These are phyloP conservation scores for Microcyclospora pomicola DNA, from an alignment of 2,329 filamentous ascomycete genomes.

Conservation along the genomic window DNA sequence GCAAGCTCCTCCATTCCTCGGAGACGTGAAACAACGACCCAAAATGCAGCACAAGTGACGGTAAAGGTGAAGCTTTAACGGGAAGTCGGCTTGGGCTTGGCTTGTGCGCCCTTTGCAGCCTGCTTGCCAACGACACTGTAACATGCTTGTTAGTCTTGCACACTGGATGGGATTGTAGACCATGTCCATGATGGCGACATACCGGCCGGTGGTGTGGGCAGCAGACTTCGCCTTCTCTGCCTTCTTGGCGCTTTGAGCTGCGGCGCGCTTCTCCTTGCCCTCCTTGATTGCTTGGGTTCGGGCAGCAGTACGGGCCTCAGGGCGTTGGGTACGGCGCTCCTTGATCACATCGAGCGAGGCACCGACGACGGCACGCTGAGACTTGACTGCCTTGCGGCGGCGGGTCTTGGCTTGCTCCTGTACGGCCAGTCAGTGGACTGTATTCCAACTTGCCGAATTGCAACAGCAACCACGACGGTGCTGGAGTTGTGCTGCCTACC, in stretches of 20 bases:
- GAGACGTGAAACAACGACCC: too few relatives aligned
- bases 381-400: constrained; percentile 92
- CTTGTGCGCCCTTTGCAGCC: constrained; percentile 78
- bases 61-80: constrained; percentile 47
- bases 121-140: constrained; percentile 75
- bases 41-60: too few relatives aligned
- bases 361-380: constrained; percentile 97
- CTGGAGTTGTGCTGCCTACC: constrained; percentile 43
- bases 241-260: constrained; percentile 85
- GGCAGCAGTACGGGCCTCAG: constrained; percentile 86
- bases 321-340: constrained; percentile 89
- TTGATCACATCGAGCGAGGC: constrained; percentile 99
- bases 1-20: too few relatives aligned
- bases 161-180: not conserved
- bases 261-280: constrained; percentile 96
- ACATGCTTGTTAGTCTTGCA: constrained; percentile 3
- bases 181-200: constrained; percentile 4
- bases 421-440: constrained; percentile 13
- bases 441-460: too few relatives aligned
- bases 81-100: constrained; percentile 74
- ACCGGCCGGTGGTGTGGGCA: constrained; percentile 52
- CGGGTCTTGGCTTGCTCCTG: constrained; percentile 99
- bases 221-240: constrained; percentile 96
- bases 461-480: not conserved
- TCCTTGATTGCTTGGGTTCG: constrained; percentile 86